A percentile compares a stretch with the other conserved stretches of the same genome.
Evolutionary conservation across 805 yeast species (phyloP).

Genomic region (Teunomyces stri): DNA sequence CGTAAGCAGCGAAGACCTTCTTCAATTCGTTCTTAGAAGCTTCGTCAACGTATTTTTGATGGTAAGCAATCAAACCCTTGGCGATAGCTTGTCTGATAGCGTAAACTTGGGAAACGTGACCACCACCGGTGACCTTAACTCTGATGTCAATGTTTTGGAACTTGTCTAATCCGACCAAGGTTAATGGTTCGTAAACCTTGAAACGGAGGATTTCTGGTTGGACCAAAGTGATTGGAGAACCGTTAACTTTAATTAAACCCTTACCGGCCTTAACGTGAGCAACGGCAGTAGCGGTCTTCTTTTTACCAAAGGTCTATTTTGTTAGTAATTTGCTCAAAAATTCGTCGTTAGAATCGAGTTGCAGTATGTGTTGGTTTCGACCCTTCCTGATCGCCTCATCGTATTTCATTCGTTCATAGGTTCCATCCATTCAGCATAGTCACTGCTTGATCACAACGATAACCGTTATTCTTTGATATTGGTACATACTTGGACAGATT

Average conservation of each 20-base stretch:
- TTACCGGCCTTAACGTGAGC: slow-evolving; percentile 99
- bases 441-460: background rate
- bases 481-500: slow-evolving; percentile 84
- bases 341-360: background rate
- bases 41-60: slow-evolving; percentile 99
- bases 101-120: slow-evolving; percentile 99
- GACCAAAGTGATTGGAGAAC: slow-evolving; percentile 98
- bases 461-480: background rate
- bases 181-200: slow-evolving; percentile 99
- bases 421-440: background rate
- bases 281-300: slow-evolving; percentile 99
- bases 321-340: slow-evolving; percentile 15
- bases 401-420: background rate
- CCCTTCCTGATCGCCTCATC: background rate
- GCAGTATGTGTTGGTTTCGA: background rate
- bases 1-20: slow-evolving; percentile 96
- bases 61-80: slow-evolving; percentile 99
- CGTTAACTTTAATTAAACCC: slow-evolving; percentile 99
- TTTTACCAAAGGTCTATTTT: slow-evolving; percentile 95
- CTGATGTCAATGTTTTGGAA: slow-evolving; percentile 98
- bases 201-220: slow-evolving; percentile 98
- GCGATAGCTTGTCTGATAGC: slow-evolving; percentile 99
- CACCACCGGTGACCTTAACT: slow-evolving; percentile 99
- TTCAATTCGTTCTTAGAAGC: slow-evolving; percentile 99
- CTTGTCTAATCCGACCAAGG: slow-evolving; percentile 98